Evolutionary conservation across 208 protist genomes (phyloP), one percentile per base, ranked within the genome.

Genomic region (Lotmaria passim): DNA sequence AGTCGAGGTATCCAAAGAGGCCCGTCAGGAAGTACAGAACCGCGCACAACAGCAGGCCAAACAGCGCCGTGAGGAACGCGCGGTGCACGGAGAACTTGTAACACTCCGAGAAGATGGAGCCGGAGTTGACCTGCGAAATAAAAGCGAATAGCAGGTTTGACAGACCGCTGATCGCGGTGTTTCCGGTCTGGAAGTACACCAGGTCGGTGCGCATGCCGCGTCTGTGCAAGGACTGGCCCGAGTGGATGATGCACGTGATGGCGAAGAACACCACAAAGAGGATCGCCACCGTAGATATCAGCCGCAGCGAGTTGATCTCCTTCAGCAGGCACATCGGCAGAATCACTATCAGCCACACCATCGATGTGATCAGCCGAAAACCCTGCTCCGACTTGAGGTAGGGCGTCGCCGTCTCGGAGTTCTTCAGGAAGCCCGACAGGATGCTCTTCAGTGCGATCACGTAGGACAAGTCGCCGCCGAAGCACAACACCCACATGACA

Each of bases 1-100:
- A 96, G 59, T 94, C 83, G 17, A 89, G 44, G 60, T 94, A 94
- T n/a, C 88, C 91, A 72, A 93, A 93, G n/a, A 93, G 56, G 26
- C 91, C 89, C 14, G 80, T 78, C 19, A 90, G 52, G 48, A 90
- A 81, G 82, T 96, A 96, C 1, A 96, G 48, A 0, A 67, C 38
- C 7, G 76, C 71, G 53, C 85, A 92, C 15, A 90, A 7, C 19
- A 53, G 15, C 50, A 86, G 76, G 23, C 83, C 84, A 0, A 89
- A 26, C n/a, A 60, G 48, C 3, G 75, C 79, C 7, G 74, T 64
- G 14, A 81, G 15, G 41, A 81, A 82, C 76, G 94, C 87, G 12
- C 74, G 71, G 6, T 26, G 23, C 12, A 85, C 73, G 21, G 67
- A 77, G 17, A 78, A 83, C 23, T 86, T 73, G 55, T 91, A 69